Percentiles rank a stretch among this genome's conserved stretches.
These are phyloP conservation scores for Chlorella variabilis DNA, from an alignment of 163 green algal genomes.

Conservation along the genomic window DNA sequence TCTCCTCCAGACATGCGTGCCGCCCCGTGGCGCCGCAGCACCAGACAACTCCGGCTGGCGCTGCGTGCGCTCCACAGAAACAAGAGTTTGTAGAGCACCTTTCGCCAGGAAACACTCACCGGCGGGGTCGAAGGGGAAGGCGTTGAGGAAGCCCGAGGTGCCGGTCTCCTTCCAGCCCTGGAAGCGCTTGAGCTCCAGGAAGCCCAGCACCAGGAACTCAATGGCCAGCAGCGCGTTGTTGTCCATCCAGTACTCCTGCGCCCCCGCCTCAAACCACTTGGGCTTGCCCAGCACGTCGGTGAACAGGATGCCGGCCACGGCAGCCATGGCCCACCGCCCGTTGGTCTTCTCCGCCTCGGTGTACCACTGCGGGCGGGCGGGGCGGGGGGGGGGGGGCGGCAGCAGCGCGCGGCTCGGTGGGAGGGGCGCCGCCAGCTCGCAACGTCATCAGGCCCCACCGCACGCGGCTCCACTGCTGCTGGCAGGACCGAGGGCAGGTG, in stretches of 20 bases:
- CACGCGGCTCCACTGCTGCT: no score
- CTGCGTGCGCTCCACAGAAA: no score
- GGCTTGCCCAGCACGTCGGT: slow-evolving; percentile 74
- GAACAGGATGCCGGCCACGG: slow-evolving; percentile 79
- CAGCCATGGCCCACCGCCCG: slow-evolving; percentile 85
- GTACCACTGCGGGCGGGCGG: slow-evolving; percentile 57
- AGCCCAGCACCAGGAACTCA: slow-evolving; percentile 73
- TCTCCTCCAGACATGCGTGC: no score
- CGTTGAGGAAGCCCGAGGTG: slow-evolving; percentile 83
- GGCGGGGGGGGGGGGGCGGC: background rate
- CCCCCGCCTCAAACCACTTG: slow-evolving; percentile 68
- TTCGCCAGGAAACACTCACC: slow-evolving; percentile 10
- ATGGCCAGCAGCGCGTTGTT: slow-evolving; percentile 61
- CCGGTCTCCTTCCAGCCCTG: slow-evolving; percentile 82
- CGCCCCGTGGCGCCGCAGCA: no score
- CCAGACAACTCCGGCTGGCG: no score
- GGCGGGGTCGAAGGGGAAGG: slow-evolving; percentile 88
- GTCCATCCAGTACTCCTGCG: slow-evolving; percentile 64
- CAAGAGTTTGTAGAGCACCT: no score
- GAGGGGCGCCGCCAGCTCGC: no score
- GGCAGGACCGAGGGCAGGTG: background rate
- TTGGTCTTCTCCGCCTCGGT: slow-evolving; percentile 92
- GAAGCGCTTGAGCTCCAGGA: slow-evolving; percentile 86
- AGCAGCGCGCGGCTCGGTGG: background rate
- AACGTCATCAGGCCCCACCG: no score